Evolutionary conservation across 495 filamentous ascomycete species (phyloP), one percentile per base, ranked within the genome.

Genomic region (Poronia punctata): DNA sequence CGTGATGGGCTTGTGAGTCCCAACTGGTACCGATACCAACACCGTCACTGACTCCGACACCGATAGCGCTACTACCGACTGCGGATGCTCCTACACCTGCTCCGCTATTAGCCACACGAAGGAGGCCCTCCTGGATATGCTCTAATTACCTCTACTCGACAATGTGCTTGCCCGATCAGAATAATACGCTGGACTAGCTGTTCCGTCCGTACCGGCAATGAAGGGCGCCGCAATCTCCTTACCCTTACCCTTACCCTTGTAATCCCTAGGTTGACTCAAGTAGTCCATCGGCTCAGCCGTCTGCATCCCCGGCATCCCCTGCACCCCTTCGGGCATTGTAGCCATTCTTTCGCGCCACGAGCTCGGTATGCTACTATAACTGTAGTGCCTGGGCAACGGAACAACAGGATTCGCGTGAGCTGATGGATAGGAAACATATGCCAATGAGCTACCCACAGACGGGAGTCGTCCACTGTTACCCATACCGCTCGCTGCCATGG

Each of bases 361-460:
- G 10, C 56, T 42, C 12, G 57, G 52, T 45, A 62, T 49, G 50
- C 57, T 61, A 43, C 48, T 55, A 49, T 63, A 65, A 44, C 66
- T 68, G 45, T 70, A 65, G 17, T 53, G 55, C 12, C 62, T 61
- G 11, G 65, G 65, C 17, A 70, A 33, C 1, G 58, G 60, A 9
- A 64, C 62, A 23, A 66, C 38, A 28, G 66, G 68, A 34, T 40
- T 68, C 19, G 60, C 62, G 40, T 61, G 59, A 24, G 57, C 53
- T 5, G 62, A 47, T 7, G 65, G 67, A 37, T 65, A 68, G 8
- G 67, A 61, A 14, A 64, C 64, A 35, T 66, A 53, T 1, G 67
- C 64, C 14, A 68, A 50, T 9, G 57, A 43, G 55, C 65, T 71
- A 46, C 60, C 57, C 28, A 62, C 54, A n/a, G 67, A 65, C 12